Percentiles rank a stretch among this genome's conserved stretches.
Evolutionary conservation across 2,329 filamentous ascomycete genomes (phyloP).

Genomic region (Lachnellula hyalina): DNA sequence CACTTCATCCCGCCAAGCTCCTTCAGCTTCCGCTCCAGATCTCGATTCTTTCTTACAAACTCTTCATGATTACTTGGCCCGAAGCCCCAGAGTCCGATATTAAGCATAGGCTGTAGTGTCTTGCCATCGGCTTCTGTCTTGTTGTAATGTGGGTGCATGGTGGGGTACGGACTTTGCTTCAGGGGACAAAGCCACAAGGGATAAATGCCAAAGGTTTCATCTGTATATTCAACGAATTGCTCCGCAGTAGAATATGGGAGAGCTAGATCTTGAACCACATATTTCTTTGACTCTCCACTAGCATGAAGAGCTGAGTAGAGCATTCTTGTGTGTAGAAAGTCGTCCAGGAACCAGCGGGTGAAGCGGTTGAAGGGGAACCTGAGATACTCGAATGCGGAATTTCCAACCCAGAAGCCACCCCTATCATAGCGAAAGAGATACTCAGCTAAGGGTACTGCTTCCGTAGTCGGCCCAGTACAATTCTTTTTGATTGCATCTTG

Average conservation of each 20-base stretch:
- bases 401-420: conserved; percentile 59
- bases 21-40: conserved; percentile 63
- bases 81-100: conserved; percentile 80
- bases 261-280: conserved; percentile 59
- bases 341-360: conserved; percentile 53
- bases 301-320: conserved; percentile 60
- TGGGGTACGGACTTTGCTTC: conserved; percentile 29
- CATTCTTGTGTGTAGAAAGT: conserved; percentile 55
- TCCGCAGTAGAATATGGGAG: conserved; percentile 48
- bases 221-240: conserved; percentile 48
- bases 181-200: conserved; percentile 57
- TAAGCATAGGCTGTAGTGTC: conserved; percentile 45
- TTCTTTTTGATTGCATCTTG: conserved; percentile 31
- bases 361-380: conserved; percentile 53
- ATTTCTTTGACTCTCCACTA: conserved; percentile 48
- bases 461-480: conserved; percentile 21
- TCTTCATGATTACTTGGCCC: conserved; percentile 50
- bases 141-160: conserved; percentile 30
- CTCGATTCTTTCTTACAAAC: conserved; percentile 67
- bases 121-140: conserved; percentile 21
- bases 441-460: conserved; percentile 41
- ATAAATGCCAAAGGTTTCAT: conserved; percentile 42
- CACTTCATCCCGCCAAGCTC: conserved; percentile 76
- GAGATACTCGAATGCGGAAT: conserved; percentile 54
- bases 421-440: conserved; percentile 58